These are phyloP conservation scores for Fusarium aywerte DNA, from an alignment of 2,329 filamentous ascomycete species.

Conservation along the genomic window DNA sequence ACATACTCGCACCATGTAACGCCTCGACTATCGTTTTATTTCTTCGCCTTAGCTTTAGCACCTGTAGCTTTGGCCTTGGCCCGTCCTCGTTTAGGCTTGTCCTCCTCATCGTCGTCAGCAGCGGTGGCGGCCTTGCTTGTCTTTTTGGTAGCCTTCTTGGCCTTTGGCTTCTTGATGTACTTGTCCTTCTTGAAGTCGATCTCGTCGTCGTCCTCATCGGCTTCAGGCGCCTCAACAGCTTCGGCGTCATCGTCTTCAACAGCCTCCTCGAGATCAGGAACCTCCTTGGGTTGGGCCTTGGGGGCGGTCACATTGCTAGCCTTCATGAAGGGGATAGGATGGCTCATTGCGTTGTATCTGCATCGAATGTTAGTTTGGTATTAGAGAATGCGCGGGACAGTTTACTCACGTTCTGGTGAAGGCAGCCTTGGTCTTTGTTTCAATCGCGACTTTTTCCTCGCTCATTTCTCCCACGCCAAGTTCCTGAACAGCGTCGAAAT, in stretches of 20 bases:
- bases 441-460: slow-evolving; percentile 79
- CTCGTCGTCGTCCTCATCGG: slow-evolving; percentile 75
- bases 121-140: slow-evolving; percentile 57
- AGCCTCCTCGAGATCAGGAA: slow-evolving; percentile 94
- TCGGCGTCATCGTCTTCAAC: slow-evolving; percentile 89
- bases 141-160: slow-evolving; percentile 63
- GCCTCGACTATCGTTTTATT: slow-evolving; percentile 35
- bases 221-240: slow-evolving; percentile 65
- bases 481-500: slow-evolving; percentile 93
- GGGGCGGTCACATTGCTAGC: slow-evolving; percentile 79
- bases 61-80: slow-evolving; percentile 54
- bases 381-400: not conserved
- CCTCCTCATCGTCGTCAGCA: slow-evolving; percentile 57
- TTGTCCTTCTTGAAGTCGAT: slow-evolving; percentile 93
- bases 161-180: slow-evolving; percentile 92
- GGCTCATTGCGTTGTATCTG: slow-evolving; percentile 86
- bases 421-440: slow-evolving; percentile 84
- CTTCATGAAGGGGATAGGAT: slow-evolving; percentile 97
- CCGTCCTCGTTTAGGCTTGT: slow-evolving; percentile 63
- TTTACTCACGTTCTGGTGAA: slow-evolving; percentile 85
- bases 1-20: slow-evolving; percentile 1
- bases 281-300: slow-evolving; percentile 77
- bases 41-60: slow-evolving; percentile 62
- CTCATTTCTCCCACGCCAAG: slow-evolving; percentile 88
- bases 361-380: slow-evolving; percentile 25